Base-by-base conservation (phyloP, 345 rosid species). In the Capsella bursapastoris region DNA sequence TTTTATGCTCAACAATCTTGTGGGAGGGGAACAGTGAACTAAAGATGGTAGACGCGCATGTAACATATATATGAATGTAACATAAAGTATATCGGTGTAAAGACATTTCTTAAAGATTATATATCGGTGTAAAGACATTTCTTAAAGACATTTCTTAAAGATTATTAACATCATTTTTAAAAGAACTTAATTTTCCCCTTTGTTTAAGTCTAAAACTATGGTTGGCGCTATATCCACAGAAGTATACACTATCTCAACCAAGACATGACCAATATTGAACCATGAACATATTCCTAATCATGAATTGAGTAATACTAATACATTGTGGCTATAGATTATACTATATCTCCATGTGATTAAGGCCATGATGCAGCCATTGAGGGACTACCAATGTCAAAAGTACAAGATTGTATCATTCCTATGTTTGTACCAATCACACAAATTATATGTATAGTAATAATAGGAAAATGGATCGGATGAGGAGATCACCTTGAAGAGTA, bases 401-500 rank as follows among this genome's bases (percentile, higher is more conserved):
- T 29, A 0, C 47, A 40, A 61, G 41, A 58, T 14, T 32, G 22
- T 47, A 12, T 22, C 8, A 2, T 58, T 8, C 12, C 11, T 58
- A 18, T 29, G 44, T 41, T 35, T 73, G 38, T 35, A 14, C 16
- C 12, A 16, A 37, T 66, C 34, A 65, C 41, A 47, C 16, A 34
- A 57, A 2, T 25, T 22, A 11, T 10, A 45, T 32, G 3, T 49
- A 60, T 16, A 51, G 35, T 28, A 40, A 47, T 22, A 8, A 65
- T 52, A 47, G 49, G 41, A 1, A 22, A 32, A 59, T 22, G 22
- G 43, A 43, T 59, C 13, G 41, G 63, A 58, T 18, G 27, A 68
- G 14, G 37, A 68, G 56, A 48, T 50, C 12, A 76, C 79, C 79
- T 55, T 28, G 51, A 53, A 44, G 70, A 16, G 43, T 28, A 35